Base-by-base conservation (phyloP, 192 early-diverging fungal genomes). In the Gaertneriomyces sp. region DNA sequence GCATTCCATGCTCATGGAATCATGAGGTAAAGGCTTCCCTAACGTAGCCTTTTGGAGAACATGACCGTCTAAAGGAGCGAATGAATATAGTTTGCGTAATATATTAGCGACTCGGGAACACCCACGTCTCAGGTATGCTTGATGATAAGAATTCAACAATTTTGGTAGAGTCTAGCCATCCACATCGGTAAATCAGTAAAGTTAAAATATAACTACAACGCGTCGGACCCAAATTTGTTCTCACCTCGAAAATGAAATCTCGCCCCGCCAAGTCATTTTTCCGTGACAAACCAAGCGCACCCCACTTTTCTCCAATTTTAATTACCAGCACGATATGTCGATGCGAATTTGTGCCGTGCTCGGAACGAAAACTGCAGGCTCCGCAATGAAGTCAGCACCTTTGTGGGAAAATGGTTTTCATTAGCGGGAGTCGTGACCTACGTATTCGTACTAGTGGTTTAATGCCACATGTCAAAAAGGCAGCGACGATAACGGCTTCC, bases 261-360 rank as follows among this genome's bases (percentile, higher is more conserved):
- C 78, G 78, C 46, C 68, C 55, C 80, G 76, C 76, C 61, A 81
- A 66, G 57, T 78, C 74, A 10, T 1, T 14, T 59, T 73, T 54
- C 10, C 80, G 64, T 3, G 74, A 76, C 4, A 81, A 56, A 16
- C 80, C 80, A 56, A 81, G 6, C 4, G 80, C 72, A 16, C 80
- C 80, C 63, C 66, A 78, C 43, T 61, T 45, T 11, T 72, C 70
- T 16, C 60, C 56, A 41, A 57, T 41, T 38, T 62, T 58, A 55
- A 81, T 42, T 41, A 58, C 61, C 20, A 81, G 59, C 39, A 81
- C 76, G 40, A 81, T 81, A 57, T 81, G 80, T 16, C 80, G 43
- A 45, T 74, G 78, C 1, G 64, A 42, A 6, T 66, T 54, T 33
- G 20, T 44, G 33, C 16, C 54, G 14, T 38, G 20, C 14, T 25